Base-by-base conservation (phyloP, 2,329 filamentous ascomycete genomes). In the Pseudogymnoascus sp. region DNA sequence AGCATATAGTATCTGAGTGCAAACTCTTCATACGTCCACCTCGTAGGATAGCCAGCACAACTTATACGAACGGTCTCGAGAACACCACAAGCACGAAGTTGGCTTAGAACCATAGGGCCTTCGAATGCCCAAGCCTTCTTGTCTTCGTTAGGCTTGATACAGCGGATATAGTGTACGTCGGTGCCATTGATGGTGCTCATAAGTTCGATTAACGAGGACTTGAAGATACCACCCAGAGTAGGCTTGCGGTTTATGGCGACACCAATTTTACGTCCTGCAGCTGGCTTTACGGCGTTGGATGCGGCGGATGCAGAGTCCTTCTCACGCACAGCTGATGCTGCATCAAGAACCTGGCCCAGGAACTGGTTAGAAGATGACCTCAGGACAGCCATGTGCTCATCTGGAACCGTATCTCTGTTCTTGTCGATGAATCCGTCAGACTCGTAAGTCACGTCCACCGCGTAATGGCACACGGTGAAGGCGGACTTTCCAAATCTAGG, bases 371-470 rank as follows among this genome's bases (percentile, higher is more conserved):
- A 88, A 0, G 92, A 96, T 60, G 87, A 87, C 69, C 86, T 88
- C 67, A 99, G 83, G 38, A 99, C 89, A 64, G 95, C 92, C 87
- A 99, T 90, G 74, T 97, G 95, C 78, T 99, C 95, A 73, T 99
- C 95, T 5, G 95, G 95, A 55, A 99, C 95, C 18, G 96, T 99
- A 76, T 99, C 95, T 75, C 95, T 87, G 77, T 99, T 99, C 84
- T 99, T 99, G 76, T 99, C 96, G 71, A 99, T 97, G 78, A 99
- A 99, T 55, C 95, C 95, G 70, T 99, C 95, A 1, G 93, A 97
- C 76, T 99, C 95, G 74, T 99, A 99, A 16, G 93, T 97, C 69
- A 99, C 95, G 71, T 99, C 95, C 63, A 99, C 83, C 61, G 95
- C 95, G 77, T 99, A 99, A 78, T 99, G 96, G 76, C 93, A 97